A percentile compares a stretch with the other conserved stretches of the same genome.
Evolutionary conservation across 2,329 filamentous ascomycete species (phyloP).

Genomic region (Cordyceps javanica): DNA sequence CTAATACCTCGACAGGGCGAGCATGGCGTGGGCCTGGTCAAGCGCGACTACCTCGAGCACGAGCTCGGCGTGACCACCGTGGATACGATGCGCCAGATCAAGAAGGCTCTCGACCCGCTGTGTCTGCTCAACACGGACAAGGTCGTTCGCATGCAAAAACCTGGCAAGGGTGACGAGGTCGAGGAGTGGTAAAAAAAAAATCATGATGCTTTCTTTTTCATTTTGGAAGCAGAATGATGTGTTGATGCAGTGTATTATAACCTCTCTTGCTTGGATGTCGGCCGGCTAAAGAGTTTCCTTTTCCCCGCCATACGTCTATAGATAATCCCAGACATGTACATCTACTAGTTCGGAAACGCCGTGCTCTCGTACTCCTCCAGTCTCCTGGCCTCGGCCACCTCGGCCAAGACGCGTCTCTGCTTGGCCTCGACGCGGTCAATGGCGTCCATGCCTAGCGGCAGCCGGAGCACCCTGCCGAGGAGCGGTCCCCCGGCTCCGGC

Average conservation of each 20-base stretch:
- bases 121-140: slow-evolving; percentile 66
- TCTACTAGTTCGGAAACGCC: neutral
- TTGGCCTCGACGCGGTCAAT: neutral
- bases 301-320: neutral
- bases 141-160: slow-evolving; percentile 53
- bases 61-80: slow-evolving; percentile 71
- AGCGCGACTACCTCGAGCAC: slow-evolving; percentile 75
- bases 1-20: slow-evolving; percentile 49
- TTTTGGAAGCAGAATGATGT: too few relatives aligned
- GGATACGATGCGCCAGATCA: slow-evolving; percentile 80
- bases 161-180: slow-evolving; percentile 35
- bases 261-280: neutral
- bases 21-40: slow-evolving; percentile 77
- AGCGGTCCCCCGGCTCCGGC: too few relatives aligned
- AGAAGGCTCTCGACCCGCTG: slow-evolving; percentile 72
- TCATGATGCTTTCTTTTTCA: neutral
- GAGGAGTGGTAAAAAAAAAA: slow-evolving; percentile 34
- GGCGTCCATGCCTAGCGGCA: slow-evolving; percentile 29
- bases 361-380: slow-evolving; percentile 1
- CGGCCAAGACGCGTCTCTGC: neutral
- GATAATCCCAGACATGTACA: neutral
- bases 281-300: neutral
- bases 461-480: neutral
- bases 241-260: neutral
- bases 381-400: neutral